These are phyloP conservation scores for Malus hybrid DNA, from an alignment of 331 rosid genomes.

Conservation along the genomic window DNA sequence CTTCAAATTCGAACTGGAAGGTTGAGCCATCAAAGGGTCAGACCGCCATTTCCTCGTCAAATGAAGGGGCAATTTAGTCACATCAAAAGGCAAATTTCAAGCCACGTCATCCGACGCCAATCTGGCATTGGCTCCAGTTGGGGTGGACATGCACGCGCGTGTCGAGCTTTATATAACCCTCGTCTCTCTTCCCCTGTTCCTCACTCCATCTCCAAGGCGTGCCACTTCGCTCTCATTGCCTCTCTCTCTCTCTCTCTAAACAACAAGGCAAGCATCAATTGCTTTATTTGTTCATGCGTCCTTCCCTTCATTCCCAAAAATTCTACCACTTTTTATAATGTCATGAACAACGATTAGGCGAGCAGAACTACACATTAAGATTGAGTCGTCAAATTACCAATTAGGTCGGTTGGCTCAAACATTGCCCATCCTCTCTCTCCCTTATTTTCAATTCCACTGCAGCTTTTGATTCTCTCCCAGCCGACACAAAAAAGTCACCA, in stretches of 20 bases:
- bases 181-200: constrained; percentile 14
- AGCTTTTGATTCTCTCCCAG: constrained; percentile 34
- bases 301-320: constrained; percentile 24
- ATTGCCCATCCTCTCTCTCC: too few relatives aligned
- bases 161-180: constrained; percentile 36
- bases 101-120: constrained; percentile 39
- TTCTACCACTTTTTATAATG: not conserved
- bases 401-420: too few relatives aligned
- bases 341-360: too few relatives aligned
- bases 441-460: constrained; percentile 11
- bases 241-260: not conserved
- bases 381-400: too few relatives aligned
- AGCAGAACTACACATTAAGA: too few relatives aligned
- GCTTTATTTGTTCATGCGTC: constrained; percentile 21
- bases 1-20: constrained; percentile 36
- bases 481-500: constrained; percentile 12
- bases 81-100: not conserved
- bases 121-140: constrained; percentile 27
- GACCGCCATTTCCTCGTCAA: not conserved
- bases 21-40: not conserved
- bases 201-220: constrained; percentile 38
- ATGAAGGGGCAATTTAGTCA: not conserved
- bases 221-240: constrained; percentile 57
- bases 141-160: constrained; percentile 44
- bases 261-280: constrained; percentile 25